Percentiles rank a stretch among this genome's conserved stretches.
Evolutionary conservation across 1,284 basidiomycete genomes (phyloP).

Genomic region (Ceratobasidium sp.): DNA sequence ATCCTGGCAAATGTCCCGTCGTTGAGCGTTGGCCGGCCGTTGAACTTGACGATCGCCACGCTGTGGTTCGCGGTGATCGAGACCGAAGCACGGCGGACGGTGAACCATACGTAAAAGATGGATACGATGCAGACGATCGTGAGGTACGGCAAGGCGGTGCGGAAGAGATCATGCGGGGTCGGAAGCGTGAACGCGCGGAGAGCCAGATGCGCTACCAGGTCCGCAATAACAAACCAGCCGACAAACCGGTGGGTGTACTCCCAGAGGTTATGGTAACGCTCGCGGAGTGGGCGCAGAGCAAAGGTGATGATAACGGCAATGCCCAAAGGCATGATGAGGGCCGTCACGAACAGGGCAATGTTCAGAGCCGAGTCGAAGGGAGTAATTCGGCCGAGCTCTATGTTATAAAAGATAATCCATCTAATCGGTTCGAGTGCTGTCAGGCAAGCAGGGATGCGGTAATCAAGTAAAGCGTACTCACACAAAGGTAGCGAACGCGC

Average conservation of each 20-base stretch:
- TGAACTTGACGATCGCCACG: conserved; percentile 41
- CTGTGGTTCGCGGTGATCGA: conserved; percentile 30
- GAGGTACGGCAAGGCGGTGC: conserved; percentile 32
- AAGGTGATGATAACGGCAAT: conserved; percentile 35
- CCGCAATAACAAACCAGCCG: conserved; percentile 41
- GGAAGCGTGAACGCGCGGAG: conserved; percentile 28
- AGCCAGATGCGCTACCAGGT: conserved; percentile 27
- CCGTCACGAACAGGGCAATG: conserved; percentile 29
- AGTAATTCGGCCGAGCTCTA: conserved; percentile 43
- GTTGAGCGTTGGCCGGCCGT: conserved; percentile 24
- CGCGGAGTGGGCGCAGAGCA: conserved; percentile 34
- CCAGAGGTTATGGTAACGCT: conserved; percentile 42
- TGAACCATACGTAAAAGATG: conserved; percentile 45
- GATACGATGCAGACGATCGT: conserved; percentile 36
- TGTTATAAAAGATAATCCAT: conserved; percentile 45
- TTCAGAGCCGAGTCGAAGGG: conserved; percentile 4
- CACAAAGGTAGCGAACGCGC: conserved; percentile 41
- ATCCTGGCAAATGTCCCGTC: conserved; percentile 37
- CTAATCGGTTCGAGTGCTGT: conserved; percentile 17
- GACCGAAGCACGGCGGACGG: conserved; percentile 30
- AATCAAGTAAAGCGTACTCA: conserved; percentile 12
- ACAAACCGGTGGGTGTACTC: conserved; percentile 40
- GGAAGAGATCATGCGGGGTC: conserved; percentile 29
- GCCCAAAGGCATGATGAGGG: conserved; percentile 34
- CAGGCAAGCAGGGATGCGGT: neutral